A percentile compares a stretch with the other conserved stretches of the same genome.
These are phyloP conservation scores for Apiospora aurea DNA, from an alignment of 2,329 filamentous ascomycete species.

Conservation along the genomic window DNA sequence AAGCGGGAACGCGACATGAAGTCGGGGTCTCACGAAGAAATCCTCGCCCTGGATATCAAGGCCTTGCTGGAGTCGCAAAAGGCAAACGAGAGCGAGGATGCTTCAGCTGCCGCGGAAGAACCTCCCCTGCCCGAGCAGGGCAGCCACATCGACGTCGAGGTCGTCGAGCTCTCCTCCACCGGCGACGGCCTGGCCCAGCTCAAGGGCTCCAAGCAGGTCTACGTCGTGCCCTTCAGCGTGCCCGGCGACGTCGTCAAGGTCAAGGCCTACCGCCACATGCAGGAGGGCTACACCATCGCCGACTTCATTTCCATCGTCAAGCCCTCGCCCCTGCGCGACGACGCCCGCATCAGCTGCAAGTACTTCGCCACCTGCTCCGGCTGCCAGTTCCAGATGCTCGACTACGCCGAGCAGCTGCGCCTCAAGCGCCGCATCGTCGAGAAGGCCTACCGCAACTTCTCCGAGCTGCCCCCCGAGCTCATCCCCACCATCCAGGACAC, in stretches of 20 bases:
- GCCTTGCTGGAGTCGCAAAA: conserved; percentile 55
- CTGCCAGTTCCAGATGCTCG: conserved; percentile 97
- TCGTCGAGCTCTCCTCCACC: conserved; percentile 84
- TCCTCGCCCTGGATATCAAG: conserved; percentile 69
- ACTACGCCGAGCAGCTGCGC: conserved; percentile 82
- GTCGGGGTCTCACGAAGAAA: conserved; percentile 70
- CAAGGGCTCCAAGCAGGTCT: conserved; percentile 71
- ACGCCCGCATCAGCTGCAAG: conserved; percentile 77
- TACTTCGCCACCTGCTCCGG: conserved; percentile 91
- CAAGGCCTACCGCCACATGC: conserved; percentile 78
- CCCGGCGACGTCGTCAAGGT: conserved; percentile 83
- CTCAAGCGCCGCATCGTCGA: conserved; percentile 89
- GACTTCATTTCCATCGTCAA: conserved; percentile 82
- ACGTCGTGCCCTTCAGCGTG: conserved; percentile 86
- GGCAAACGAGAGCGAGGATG: conserved; percentile 37
- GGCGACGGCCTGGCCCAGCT: conserved; percentile 86
- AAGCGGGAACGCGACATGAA: conserved; percentile 67
- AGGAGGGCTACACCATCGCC: conserved; percentile 73
- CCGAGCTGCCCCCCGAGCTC: conserved; percentile 75
- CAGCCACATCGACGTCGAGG: conserved; percentile 81
- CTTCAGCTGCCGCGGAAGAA: conserved; percentile 36
- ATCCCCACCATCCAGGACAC: conserved; percentile 83
- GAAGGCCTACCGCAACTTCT: conserved; percentile 92
- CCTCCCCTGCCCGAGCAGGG: conserved; percentile 67
- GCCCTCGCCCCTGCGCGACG: conserved; percentile 78